Evolutionary conservation across 805 yeast genomes (phyloP).

Genomic region (Suhomyces sp.): DNA sequence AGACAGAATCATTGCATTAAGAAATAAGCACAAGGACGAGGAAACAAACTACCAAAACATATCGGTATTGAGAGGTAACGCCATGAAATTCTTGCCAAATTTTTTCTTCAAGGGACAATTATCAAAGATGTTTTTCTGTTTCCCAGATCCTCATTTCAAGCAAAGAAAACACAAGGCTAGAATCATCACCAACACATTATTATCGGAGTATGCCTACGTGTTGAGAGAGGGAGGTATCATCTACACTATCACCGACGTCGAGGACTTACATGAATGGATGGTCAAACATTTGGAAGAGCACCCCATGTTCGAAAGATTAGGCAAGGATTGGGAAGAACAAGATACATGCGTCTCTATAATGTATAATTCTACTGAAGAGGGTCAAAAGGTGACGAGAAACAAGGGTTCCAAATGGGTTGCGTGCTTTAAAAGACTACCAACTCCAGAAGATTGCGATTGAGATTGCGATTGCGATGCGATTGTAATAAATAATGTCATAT

Average conservation of each 20-base stretch:
- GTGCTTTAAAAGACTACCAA: constrained; percentile 74
- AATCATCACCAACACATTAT: constrained; percentile 84
- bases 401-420: constrained; percentile 86
- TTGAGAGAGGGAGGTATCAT: constrained; percentile 82
- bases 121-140: constrained; percentile 92
- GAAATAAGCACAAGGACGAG: constrained; percentile 49
- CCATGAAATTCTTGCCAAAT: constrained; percentile 96
- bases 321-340: constrained; percentile 71
- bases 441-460: constrained; percentile 42
- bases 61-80: constrained; percentile 88
- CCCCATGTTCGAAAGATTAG: constrained; percentile 83
- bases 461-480: not conserved
- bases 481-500: too few species aligned
- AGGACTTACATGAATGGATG: constrained; percentile 96
- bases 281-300: constrained; percentile 85
- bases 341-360: constrained; percentile 85
- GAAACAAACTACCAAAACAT: constrained; percentile 67
- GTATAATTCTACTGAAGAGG: constrained; percentile 96
- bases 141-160: constrained; percentile 99
- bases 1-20: constrained; percentile 87
- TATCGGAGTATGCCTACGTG: constrained; percentile 90
- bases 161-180: constrained; percentile 97
- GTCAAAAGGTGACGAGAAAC: constrained; percentile 92
- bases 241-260: constrained; percentile 94
- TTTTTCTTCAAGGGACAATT: constrained; percentile 82